Conservation (phyloP, 257 asterid species). For the Schizonepeta tenuifolia region DNA sequence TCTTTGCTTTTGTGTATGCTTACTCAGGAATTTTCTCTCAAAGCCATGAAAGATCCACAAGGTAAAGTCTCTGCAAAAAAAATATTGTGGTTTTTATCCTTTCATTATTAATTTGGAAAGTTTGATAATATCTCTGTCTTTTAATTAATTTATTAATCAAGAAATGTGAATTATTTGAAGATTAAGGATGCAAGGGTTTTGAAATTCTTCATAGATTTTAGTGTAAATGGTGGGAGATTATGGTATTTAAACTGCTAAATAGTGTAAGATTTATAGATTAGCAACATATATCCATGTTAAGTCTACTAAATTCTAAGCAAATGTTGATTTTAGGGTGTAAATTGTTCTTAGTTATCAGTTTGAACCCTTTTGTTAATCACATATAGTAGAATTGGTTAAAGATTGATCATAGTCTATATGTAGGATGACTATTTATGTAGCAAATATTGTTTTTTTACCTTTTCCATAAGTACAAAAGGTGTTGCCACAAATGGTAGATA, state of each 20-base stretch:
- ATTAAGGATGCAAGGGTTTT: neutral
- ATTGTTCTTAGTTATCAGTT: neutral
- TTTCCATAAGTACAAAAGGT: neutral
- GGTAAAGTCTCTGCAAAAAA: conserved; percentile 32
- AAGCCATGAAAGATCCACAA: conserved; percentile 43
- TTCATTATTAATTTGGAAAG: neutral
- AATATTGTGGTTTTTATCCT: neutral
- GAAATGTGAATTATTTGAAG: neutral
- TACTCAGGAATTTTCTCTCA: conserved; percentile 18
- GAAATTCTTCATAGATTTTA: conserved; percentile 1
- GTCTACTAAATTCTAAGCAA: neutral
- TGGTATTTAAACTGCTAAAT: too few relatives aligned
- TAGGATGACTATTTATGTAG: neutral
- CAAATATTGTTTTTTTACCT: conserved; percentile 3
- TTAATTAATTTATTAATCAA: neutral
- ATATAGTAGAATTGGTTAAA: conserved; percentile 7
- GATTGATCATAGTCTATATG: neutral
- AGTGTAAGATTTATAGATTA: neutral
- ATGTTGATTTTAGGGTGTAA: neutral
- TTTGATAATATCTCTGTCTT: neutral
- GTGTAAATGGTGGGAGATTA: neutral
- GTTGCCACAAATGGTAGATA: neutral
- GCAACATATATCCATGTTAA: neutral
- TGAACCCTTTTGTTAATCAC: neutral
- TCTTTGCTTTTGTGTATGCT: neutral